Percentiles rank a stretch among this genome's conserved stretches.
Conservation (phyloP, 345 rosid species). For the Populus davidiana region DNA sequence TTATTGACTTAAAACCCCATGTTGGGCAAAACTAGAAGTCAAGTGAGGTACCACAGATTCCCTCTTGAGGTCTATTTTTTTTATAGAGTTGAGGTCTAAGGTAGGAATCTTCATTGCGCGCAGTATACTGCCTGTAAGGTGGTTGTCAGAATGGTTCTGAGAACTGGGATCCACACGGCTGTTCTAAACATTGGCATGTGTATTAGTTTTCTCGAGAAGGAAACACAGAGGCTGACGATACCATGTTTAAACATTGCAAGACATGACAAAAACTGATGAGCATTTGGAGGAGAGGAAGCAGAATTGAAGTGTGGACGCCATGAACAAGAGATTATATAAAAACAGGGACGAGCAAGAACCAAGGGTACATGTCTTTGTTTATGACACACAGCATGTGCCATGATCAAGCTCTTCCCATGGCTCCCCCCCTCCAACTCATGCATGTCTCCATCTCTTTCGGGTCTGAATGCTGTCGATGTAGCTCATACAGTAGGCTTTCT, state of each 20-base stretch:
- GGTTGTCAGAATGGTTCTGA: background rate
- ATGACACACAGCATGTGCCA: conserved; percentile 17
- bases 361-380: conserved; percentile 1
- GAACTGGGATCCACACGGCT: background rate
- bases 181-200: background rate
- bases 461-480: background rate
- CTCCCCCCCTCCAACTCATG: background rate
- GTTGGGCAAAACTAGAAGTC: background rate
- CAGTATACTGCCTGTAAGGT: background rate
- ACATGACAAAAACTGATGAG: background rate
- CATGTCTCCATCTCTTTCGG: background rate
- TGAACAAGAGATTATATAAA: background rate
- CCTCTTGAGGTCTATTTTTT: background rate
- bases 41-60: background rate
- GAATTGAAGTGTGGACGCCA: background rate
- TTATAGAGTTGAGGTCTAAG: background rate
- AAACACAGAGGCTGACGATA: background rate
- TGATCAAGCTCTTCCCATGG: no score
- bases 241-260: background rate
- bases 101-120: background rate
- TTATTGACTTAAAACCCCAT: background rate
- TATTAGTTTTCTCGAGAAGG: background rate
- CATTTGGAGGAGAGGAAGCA: background rate
- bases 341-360: background rate
- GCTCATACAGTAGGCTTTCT: background rate